Base-by-base conservation (phyloP, 2,329 filamentous ascomycete genomes). In the Penicillium sp. region DNA sequence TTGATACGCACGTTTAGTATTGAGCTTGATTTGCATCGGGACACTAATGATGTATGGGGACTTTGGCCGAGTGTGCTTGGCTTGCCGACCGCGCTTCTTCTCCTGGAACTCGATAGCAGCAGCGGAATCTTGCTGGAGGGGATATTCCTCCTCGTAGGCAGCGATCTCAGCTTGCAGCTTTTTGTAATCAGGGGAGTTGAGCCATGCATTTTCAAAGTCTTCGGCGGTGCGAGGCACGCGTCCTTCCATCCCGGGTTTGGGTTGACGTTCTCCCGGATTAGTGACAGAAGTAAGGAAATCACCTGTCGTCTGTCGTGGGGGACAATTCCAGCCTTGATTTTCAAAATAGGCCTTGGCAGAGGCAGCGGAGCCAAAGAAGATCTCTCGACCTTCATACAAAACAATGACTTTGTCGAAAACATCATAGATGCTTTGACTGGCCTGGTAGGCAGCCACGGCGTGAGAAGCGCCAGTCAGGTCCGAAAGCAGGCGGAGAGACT, bases 21-120 rank as follows among this genome's bases (percentile, higher is more conserved):
- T 95, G 10, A 96, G 83, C 55, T 81, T 71, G 59, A 95, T 74
- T 70, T 96, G 92, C 73, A 86, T 28, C 46, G 51, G 65, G 84
- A 91, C 0, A 86, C 91, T 49, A 26, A 96, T 77, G 1, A 90
- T 94, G 70, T 87, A 96, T 0, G 91, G 90, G 0, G 89, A 94
- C 69, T 83, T 83, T 41, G 79, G 69, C 1, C 89, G 85, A 44
- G 71, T 71, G 34, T 66, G 57, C 42, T 72, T 71, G 15, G 75
- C 67, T 51, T 76, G 73, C 15, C 69, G 62, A 31, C 67, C 59
- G 44, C 60, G 62, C 39, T 75, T 67, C 8, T 70, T 68, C 44
- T 68, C 51, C 29, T 68, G 65, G 45, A 75, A 73, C 4, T 60
- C 57, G 24, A 49, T 33, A 5, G 52, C 33, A 61, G 52, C 41